These are phyloP conservation scores for Chalaropsis ovoidea DNA, from an alignment of 2,329 filamentous ascomycete genomes.

Conservation along the genomic window DNA sequence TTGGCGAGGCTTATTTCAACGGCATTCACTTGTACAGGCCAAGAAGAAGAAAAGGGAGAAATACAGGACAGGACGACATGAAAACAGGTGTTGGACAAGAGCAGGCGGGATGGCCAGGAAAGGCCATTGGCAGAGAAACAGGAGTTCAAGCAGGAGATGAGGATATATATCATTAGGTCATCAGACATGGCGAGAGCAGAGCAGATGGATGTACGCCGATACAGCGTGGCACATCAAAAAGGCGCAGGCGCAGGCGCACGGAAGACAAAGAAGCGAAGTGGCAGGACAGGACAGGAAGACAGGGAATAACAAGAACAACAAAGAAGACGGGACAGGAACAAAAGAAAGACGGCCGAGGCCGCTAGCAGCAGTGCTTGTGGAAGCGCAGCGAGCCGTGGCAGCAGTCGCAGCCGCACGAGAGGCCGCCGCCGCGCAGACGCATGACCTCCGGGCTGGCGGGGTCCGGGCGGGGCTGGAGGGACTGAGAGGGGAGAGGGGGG, in stretches of 20 bases:
- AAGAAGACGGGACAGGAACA: not conserved
- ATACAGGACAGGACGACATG: too few species aligned
- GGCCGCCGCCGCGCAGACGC: constrained; percentile 30
- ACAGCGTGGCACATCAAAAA: not conserved
- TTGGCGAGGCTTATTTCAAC: not conserved
- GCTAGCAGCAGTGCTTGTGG: constrained; percentile 31
- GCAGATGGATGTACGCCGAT: not conserved
- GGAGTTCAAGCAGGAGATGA: not conserved
- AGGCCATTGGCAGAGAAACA: too few species aligned
- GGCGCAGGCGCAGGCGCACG: too few species aligned
- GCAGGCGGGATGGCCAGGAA: too few species aligned
- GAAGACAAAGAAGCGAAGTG: not conserved
- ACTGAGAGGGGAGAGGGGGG: constrained; percentile 22
- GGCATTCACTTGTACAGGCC: not conserved
- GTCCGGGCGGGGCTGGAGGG: constrained; percentile 28
- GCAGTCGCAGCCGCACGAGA: constrained; percentile 30
- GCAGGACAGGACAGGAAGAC: not conserved
- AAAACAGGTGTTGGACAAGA: too few species aligned
- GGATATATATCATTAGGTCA: not conserved
- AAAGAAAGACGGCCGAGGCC: not conserved
- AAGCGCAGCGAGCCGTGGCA: constrained; percentile 30
- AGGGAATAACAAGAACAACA: not conserved
- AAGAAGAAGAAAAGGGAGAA: not conserved
- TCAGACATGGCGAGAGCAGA: not conserved
- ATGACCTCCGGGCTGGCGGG: constrained; percentile 22